A percentile compares a stretch with the other conserved stretches of the same genome.
Conservation (phyloP, 768 basidiomycete genomes). For the Cubamyces sp. region DNA sequence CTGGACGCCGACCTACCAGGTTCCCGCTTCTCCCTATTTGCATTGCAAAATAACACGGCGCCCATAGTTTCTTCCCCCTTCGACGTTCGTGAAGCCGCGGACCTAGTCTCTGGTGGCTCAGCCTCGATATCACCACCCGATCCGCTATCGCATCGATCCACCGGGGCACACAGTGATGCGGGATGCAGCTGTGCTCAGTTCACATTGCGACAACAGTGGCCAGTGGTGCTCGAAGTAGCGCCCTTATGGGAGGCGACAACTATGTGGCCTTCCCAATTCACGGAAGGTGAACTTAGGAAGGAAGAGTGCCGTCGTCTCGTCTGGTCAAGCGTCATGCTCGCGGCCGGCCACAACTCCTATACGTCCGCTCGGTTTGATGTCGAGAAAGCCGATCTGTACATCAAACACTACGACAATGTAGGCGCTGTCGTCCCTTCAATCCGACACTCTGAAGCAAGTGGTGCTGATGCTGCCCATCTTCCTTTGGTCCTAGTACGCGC, state of each 20-base stretch:
- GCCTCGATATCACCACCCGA: too few species aligned
- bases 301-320: constrained; percentile 74
- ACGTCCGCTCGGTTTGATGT: constrained; percentile 44
- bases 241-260: constrained; percentile 68
- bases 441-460: too few species aligned
- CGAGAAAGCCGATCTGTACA: constrained; percentile 46
- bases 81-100: too few species aligned
- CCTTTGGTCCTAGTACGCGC: constrained; percentile 51
- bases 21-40: constrained; percentile 27
- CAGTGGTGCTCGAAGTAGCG: constrained; percentile 50
- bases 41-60: not conserved
- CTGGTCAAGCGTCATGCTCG: constrained; percentile 69
- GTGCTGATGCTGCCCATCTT: too few species aligned
- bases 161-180: not conserved
- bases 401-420: constrained; percentile 68
- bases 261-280: constrained; percentile 57
- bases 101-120: too few species aligned
- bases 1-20: constrained; percentile 60
- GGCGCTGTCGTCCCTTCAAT: constrained; percentile 29
- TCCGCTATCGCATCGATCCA: too few species aligned
- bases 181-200: constrained; percentile 40
- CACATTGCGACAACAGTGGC: constrained; percentile 55
- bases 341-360: constrained; percentile 66
- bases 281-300: constrained; percentile 59
- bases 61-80: not conserved